phyloP scores from a whole-genome alignment of 2,329 filamentous ascomycete species.

The Scolecobasidium constrictum region DNA sequence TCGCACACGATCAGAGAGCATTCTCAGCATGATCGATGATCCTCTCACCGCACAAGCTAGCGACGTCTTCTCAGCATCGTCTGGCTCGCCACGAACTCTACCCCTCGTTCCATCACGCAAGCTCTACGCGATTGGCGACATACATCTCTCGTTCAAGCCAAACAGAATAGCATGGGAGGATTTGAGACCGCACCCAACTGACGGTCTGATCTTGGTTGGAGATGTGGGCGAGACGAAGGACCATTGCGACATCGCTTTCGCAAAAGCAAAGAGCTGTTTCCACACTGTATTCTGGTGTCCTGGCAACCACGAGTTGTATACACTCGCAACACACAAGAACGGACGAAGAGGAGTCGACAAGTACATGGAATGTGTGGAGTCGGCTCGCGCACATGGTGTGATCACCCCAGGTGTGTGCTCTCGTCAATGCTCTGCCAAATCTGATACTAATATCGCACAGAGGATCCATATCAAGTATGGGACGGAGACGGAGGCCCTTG shows the following conservation, averaged over 20 bases:
- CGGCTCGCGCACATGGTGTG: conserved; percentile 41
- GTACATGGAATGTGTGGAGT: conserved; percentile 43
- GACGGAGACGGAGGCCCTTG: conserved; percentile 38
- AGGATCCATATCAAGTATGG: conserved; percentile 45
- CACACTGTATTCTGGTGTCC: conserved; percentile 44
- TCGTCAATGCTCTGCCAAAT: background rate
- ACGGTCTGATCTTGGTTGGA: conserved; percentile 35
- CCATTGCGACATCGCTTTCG: conserved; percentile 24
- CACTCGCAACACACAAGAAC: conserved; percentile 28
- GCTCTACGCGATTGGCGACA: conserved; percentile 36
- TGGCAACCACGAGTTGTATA: conserved; percentile 51
- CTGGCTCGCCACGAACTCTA: background rate
- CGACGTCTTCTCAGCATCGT: conserved; percentile 1
- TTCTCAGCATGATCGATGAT: conserved; percentile 3
- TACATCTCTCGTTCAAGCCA: conserved; percentile 35
- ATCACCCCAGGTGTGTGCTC: conserved; percentile 35
- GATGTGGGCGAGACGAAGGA: conserved; percentile 27
- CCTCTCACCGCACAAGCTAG: conserved; percentile 7
- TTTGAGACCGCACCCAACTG: conserved; percentile 27
- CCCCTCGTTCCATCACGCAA: conserved; percentile 7
- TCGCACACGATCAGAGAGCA: conserved; percentile 1
- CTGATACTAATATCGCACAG: conserved; percentile 15
- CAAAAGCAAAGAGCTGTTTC: conserved; percentile 30
- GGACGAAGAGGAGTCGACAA: conserved; percentile 39
- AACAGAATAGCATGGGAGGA: conserved; percentile 33